phyloP scores from a whole-genome alignment of 1,284 basidiomycete species.

The Cystobasidium sp. region DNA sequence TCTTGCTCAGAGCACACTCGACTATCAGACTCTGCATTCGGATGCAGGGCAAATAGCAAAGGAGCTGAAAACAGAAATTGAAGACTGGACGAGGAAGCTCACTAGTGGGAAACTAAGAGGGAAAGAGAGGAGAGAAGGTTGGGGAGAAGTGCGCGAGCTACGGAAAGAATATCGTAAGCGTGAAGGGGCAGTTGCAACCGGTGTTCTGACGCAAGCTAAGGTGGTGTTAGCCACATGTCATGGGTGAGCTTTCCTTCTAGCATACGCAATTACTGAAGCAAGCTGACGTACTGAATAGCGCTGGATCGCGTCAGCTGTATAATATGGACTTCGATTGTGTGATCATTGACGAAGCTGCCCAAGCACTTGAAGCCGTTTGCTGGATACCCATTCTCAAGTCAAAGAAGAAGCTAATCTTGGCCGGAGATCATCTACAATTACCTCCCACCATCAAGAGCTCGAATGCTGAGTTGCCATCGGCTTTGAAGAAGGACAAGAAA shows the following conservation, averaged over 20 bases:
- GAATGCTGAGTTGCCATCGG: constrained; percentile 18
- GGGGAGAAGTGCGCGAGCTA: constrained; percentile 87
- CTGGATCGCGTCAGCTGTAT: constrained; percentile 77
- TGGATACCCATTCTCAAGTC: constrained; percentile 91
- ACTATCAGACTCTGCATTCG: constrained; percentile 77
- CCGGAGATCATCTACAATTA: constrained; percentile 63
- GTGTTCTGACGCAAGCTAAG: constrained; percentile 77
- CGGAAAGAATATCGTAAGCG: constrained; percentile 89
- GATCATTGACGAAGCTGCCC: constrained; percentile 95
- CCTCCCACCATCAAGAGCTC: constrained; percentile 85
- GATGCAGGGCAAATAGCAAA: constrained; percentile 78
- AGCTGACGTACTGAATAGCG: constrained; percentile 48
- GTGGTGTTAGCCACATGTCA: constrained; percentile 92
- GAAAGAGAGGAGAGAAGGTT: constrained; percentile 79
- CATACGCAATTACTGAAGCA: background rate
- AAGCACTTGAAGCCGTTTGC: constrained; percentile 93
- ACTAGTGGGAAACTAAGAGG: constrained; percentile 80
- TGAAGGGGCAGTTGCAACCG: constrained; percentile 78
- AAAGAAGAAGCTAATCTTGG: constrained; percentile 78
- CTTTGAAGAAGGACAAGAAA: constrained; percentile 41
- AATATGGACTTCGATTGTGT: constrained; percentile 83
- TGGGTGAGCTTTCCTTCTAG: constrained; percentile 58
- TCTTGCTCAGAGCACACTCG: constrained; percentile 79
- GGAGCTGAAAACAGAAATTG: constrained; percentile 83
- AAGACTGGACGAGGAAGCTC: constrained; percentile 68